Evolutionary conservation across 768 basidiomycete species (phyloP).

Genomic region (Tricholoma bakamatsutake): DNA sequence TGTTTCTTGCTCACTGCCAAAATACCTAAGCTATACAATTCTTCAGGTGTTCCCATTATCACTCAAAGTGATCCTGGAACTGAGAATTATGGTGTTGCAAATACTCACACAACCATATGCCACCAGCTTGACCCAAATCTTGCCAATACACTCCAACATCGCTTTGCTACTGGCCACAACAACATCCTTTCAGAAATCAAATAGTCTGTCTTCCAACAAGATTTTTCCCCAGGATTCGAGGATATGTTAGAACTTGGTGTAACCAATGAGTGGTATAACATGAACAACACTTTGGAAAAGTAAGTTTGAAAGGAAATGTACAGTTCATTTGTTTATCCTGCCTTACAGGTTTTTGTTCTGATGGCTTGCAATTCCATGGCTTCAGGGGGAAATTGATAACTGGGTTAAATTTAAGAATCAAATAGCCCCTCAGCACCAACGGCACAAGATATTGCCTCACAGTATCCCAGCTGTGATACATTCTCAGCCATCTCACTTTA

Average conservation of each 20-base stretch:
- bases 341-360: conserved; percentile 25
- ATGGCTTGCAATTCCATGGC: conserved; percentile 31
- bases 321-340: not conserved
- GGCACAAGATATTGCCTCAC: conserved; percentile 29
- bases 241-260: too few relatives aligned
- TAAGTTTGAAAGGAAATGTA: not conserved
- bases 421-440: conserved; percentile 12
- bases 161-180: too few relatives aligned
- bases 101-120: conserved; percentile 12
- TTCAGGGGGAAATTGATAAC: conserved; percentile 28
- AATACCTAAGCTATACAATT: conserved; percentile 5
- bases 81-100: too few relatives aligned
- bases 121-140: too few relatives aligned
- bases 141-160: too few relatives aligned
- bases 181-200: too few relatives aligned
- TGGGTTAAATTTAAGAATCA: conserved; percentile 16
- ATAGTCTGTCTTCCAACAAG: too few relatives aligned
- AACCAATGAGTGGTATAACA: not conserved
- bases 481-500: not conserved
- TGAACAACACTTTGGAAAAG: too few relatives aligned
- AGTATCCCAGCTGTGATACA: conserved; percentile 16
- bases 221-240: too few relatives aligned
- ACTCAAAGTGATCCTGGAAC: too few relatives aligned
- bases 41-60: conserved; percentile 19
- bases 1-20: too few relatives aligned